Conservation (phyloP, 2,329 filamentous ascomycete species). For the Dothistroma pini region DNA sequence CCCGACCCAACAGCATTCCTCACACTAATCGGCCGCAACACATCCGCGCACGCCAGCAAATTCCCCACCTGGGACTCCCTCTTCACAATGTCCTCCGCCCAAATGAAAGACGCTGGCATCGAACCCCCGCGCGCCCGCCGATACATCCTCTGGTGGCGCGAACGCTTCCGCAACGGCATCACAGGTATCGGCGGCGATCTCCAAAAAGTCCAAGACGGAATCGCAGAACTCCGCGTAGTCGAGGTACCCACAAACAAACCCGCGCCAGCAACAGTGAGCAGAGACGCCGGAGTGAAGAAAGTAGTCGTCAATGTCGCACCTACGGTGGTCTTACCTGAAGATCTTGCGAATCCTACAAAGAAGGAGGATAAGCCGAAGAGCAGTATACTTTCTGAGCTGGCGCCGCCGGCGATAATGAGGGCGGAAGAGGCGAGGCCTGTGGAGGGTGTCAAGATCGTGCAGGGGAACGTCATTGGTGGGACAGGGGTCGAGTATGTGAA, state of each 20-base stretch:
- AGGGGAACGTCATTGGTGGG: conserved; percentile 67
- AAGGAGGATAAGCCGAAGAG: conserved; percentile 7
- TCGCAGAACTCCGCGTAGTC: conserved; percentile 56
- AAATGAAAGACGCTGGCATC: conserved; percentile 79
- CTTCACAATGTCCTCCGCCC: conserved; percentile 72
- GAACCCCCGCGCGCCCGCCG: conserved; percentile 78
- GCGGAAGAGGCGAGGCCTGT: conserved; percentile 50
- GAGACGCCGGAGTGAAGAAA: conserved; percentile 47
- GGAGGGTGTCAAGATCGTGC: conserved; percentile 63
- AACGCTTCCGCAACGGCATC: conserved; percentile 73
- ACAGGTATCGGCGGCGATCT: conserved; percentile 83
- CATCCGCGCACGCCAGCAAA: conserved; percentile 78
- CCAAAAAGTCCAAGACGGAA: conserved; percentile 62
- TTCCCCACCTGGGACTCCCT: conserved; percentile 87
- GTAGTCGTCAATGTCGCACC: conserved; percentile 22
- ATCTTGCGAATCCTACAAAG: conserved; percentile 6
- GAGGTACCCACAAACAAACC: conserved; percentile 41
- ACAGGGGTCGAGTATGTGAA: conserved; percentile 69
- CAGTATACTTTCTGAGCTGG: conserved; percentile 6
- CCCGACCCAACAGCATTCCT: conserved; percentile 85
- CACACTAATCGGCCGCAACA: conserved; percentile 81
- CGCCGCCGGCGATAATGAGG: conserved; percentile 18
- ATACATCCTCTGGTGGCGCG: conserved; percentile 84
- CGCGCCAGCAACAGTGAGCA: conserved; percentile 47
- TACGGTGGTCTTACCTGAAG: conserved; percentile 3